These are phyloP conservation scores for Camellia oleifera DNA, from an alignment of 179 eudicot species.

Conservation along the genomic window DNA sequence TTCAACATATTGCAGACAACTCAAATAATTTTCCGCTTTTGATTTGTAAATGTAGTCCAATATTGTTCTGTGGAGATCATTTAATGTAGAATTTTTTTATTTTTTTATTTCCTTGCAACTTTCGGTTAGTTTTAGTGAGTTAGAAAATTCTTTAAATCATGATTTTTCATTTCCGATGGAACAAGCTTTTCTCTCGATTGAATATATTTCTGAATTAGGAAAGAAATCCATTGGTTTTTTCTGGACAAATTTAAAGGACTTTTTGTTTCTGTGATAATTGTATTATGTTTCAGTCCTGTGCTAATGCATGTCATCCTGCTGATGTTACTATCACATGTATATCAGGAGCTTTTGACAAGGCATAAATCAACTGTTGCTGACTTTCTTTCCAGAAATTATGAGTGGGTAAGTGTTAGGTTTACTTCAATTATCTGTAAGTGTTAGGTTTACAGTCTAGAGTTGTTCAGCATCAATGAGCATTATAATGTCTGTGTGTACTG, in stretches of 20 bases:
- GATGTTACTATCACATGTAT: conserved; percentile 6
- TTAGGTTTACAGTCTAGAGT: not conserved
- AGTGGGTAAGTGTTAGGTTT: conserved; percentile 45
- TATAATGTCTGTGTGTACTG: not conserved
- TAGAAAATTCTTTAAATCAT: not conserved
- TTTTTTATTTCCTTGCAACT: not conserved
- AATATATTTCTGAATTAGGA: not conserved
- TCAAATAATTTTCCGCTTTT: not conserved
- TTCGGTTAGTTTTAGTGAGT: not conserved
- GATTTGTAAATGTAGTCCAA: not conserved
- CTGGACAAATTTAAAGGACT: not conserved
- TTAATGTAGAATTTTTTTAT: not conserved
- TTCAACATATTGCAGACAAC: not conserved
- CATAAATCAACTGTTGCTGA: conserved; percentile 82
- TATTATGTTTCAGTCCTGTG: not conserved
- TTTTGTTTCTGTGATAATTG: not conserved
- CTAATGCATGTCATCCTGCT: not conserved
- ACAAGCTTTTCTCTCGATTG: not conserved
- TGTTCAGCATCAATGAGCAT: not conserved
- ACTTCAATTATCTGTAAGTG: not conserved
- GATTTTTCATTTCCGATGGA: not conserved
- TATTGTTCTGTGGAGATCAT: not conserved
- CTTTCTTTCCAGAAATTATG: conserved; percentile 53
- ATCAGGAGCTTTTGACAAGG: conserved; percentile 74
- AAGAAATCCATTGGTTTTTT: not conserved